Conservation (phyloP, 164 flowering plant species). For the Magnolia kwangsiensis region DNA sequence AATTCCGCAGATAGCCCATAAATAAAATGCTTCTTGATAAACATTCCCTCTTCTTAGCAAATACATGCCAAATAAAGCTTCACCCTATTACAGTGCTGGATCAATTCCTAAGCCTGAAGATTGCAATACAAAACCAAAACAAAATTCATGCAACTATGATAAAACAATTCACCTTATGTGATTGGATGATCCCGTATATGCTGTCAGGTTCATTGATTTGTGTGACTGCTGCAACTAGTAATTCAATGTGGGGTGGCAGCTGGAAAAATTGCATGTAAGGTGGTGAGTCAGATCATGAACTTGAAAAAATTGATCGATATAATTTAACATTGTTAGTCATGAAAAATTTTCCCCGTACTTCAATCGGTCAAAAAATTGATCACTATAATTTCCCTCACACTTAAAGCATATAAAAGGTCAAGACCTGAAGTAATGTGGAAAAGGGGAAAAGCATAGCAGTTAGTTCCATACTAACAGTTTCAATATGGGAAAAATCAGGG, state of each 20-base stretch:
- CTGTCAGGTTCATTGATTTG: slow-evolving; percentile 96
- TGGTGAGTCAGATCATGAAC: neutral
- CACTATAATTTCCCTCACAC: neutral
- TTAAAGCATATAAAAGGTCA: neutral
- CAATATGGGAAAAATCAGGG: slow-evolving; percentile 83
- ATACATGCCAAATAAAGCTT: neutral
- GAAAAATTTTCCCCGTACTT: neutral
- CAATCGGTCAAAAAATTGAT: neutral
- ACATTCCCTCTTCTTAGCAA: no score
- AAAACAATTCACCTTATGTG: slow-evolving; percentile 67
- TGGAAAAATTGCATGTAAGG: slow-evolving; percentile 25
- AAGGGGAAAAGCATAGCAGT: neutral
- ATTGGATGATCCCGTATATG: slow-evolving; percentile 89
- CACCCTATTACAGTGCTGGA: neutral
- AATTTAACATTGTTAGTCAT: neutral
- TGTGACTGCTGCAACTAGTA: slow-evolving; percentile 79
- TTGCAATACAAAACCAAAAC: neutral
- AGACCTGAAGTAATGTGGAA: neutral
- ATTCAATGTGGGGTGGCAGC: slow-evolving; percentile 73
- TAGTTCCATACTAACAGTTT: slow-evolving; percentile 43
- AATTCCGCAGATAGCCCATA: no score
- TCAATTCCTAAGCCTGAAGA: neutral
- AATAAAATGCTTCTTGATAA: no score
- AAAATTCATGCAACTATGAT: neutral
- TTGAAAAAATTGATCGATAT: neutral